phyloP scores from a whole-genome alignment of 305 asterid genomes.

The Fraxinus sp. region DNA sequence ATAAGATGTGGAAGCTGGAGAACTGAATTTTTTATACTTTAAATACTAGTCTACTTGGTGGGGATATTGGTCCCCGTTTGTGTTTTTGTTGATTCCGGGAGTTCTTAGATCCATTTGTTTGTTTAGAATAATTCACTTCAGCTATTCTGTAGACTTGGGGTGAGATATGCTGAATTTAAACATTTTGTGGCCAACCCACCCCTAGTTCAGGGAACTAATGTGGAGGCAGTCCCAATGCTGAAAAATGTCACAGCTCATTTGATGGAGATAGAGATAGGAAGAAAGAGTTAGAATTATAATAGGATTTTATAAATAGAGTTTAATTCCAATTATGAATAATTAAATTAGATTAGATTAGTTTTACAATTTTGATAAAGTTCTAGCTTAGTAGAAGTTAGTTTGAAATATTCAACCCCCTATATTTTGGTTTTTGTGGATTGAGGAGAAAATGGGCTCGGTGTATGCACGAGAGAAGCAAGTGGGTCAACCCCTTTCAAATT shows the following conservation, averaged over 20 bases:
- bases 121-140: neutral
- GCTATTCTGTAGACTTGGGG: neutral
- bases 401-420: neutral
- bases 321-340: neutral
- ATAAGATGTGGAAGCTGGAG: conserved; percentile 13
- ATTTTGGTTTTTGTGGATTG: neutral
- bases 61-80: neutral
- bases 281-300: neutral
- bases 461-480: neutral
- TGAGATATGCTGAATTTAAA: neutral
- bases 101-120: neutral
- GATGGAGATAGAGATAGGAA: neutral
- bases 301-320: neutral
- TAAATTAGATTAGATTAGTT: neutral
- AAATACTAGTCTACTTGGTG: neutral
- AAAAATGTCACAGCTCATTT: neutral
- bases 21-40: conserved; percentile 5
- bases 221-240: neutral
- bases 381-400: neutral
- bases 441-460: neutral
- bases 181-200: neutral
- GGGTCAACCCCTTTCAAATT: neutral
- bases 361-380: neutral
- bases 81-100: neutral
- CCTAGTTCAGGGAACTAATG: neutral